Percentiles rank a stretch among this genome's conserved stretches.
These are phyloP conservation scores for Fusarium mexicanum DNA, from an alignment of 2,329 filamentous ascomycete species.

Conservation along the genomic window DNA sequence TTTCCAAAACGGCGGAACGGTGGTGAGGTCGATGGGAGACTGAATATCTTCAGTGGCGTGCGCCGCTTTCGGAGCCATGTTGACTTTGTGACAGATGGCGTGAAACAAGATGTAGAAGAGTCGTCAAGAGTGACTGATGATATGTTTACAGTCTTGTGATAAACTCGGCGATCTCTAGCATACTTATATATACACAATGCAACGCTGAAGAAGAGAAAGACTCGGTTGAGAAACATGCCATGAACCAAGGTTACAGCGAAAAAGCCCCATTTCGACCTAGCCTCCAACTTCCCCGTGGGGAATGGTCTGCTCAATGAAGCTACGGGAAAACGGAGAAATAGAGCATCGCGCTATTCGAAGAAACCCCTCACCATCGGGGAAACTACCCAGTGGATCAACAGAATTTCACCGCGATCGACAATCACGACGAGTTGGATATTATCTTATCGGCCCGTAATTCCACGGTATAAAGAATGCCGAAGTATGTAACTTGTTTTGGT, in stretches of 20 bases:
- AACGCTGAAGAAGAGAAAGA: background rate
- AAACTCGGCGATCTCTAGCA: background rate
- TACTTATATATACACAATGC: conserved; percentile 23
- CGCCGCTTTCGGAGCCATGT: conserved; percentile 49
- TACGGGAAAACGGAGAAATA: conserved; percentile 30
- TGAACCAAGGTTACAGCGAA: background rate
- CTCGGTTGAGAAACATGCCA: background rate
- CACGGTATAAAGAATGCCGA: conserved; percentile 18
- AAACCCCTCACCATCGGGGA: conserved; percentile 14
- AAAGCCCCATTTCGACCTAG: background rate
- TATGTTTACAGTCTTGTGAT: background rate
- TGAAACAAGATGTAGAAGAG: background rate
- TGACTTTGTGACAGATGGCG: background rate
- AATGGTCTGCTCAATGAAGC: background rate
- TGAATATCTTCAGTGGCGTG: conserved; percentile 44
- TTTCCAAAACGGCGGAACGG: conserved; percentile 48
- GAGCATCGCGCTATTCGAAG: background rate
- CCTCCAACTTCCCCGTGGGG: conserved; percentile 32
- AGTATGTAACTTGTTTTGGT: background rate
- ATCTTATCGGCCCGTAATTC: conserved; percentile 22
- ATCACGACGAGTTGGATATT: background rate
- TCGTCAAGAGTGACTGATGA: background rate
- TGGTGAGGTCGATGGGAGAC: conserved; percentile 46
- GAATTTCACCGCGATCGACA: conserved; percentile 9
- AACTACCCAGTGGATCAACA: background rate